Evolutionary conservation across 768 basidiomycete genomes (phyloP).

Genomic region (Lactifluus subvellereus): DNA sequence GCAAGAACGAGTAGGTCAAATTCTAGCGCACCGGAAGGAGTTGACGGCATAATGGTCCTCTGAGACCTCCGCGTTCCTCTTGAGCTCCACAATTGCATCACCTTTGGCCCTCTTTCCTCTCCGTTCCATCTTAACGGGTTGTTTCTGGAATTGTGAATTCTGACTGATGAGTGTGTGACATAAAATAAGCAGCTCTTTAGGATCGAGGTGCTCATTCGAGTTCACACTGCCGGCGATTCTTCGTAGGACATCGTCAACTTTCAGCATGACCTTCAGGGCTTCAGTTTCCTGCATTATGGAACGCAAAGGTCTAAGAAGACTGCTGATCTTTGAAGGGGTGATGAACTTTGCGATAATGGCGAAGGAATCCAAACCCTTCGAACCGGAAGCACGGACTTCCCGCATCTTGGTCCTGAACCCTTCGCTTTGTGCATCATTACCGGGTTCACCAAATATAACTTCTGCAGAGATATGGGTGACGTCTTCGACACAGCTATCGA

Average conservation of each 20-base stretch:
- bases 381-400: constrained; percentile 78
- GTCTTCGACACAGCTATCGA: constrained; percentile 76
- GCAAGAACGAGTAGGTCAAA: constrained; percentile 3
- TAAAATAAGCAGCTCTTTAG: constrained; percentile 67
- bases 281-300: constrained; percentile 84
- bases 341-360: constrained; percentile 72
- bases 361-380: constrained; percentile 85
- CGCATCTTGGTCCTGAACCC: constrained; percentile 94
- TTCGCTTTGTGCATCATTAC: constrained; percentile 79
- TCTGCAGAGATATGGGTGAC: constrained; percentile 77
- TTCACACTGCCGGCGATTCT: constrained; percentile 82
- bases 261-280: constrained; percentile 69
- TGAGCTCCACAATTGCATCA: constrained; percentile 71
- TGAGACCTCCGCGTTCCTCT: constrained; percentile 51
- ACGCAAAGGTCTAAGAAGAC: constrained; percentile 70
- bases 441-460: constrained; percentile 92
- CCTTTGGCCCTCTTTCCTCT: constrained; percentile 34
- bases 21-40: constrained; percentile 64
- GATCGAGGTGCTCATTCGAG: constrained; percentile 64
- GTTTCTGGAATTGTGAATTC: constrained; percentile 80
- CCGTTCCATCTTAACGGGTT: constrained; percentile 38
- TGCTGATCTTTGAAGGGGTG: constrained; percentile 69
- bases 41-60: constrained; percentile 77
- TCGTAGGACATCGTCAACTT: constrained; percentile 84
- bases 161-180: constrained; percentile 89